Evolutionary conservation across 2,329 filamentous ascomycete genomes (phyloP).

Genomic region (Leptographium radiaticola): DNA sequence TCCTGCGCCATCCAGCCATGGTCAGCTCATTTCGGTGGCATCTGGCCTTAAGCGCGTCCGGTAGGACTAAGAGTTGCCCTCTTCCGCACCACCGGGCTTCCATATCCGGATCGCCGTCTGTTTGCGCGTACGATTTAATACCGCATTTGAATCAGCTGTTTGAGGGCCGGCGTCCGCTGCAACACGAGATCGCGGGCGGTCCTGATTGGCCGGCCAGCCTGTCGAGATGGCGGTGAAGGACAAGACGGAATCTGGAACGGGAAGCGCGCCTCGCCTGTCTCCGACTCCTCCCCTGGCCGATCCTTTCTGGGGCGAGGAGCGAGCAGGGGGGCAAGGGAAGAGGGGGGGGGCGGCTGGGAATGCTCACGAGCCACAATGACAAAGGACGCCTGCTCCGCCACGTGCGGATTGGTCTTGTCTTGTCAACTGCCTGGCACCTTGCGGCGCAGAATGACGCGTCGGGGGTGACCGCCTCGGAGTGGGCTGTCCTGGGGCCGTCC

Average conservation of each 20-base stretch:
- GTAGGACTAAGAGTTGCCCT: background rate
- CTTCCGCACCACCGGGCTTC: background rate
- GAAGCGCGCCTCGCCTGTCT: background rate
- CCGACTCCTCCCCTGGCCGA: background rate
- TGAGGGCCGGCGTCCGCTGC: background rate
- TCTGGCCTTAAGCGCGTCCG: background rate
- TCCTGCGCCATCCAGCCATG: background rate
- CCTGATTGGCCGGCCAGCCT: background rate
- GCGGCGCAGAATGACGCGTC: background rate
- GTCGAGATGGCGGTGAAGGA: slow-evolving; percentile 2
- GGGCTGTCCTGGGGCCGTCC: background rate
- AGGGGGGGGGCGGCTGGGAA: too few species aligned
- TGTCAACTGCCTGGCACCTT: background rate
- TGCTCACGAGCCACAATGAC: too few species aligned
- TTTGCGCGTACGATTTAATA: background rate
- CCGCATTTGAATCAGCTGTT: slow-evolving; percentile 1
- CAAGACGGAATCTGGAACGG: background rate
- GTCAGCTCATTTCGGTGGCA: background rate
- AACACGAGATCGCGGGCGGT: background rate
- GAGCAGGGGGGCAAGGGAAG: too few species aligned
- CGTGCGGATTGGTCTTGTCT: background rate
- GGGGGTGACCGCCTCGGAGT: background rate
- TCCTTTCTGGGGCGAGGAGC: background rate
- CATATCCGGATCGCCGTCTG: background rate
- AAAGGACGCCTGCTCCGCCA: background rate